Base-by-base conservation (phyloP, 352 stramenopile species). In the Phytophthora pseudosyringae region DNA sequence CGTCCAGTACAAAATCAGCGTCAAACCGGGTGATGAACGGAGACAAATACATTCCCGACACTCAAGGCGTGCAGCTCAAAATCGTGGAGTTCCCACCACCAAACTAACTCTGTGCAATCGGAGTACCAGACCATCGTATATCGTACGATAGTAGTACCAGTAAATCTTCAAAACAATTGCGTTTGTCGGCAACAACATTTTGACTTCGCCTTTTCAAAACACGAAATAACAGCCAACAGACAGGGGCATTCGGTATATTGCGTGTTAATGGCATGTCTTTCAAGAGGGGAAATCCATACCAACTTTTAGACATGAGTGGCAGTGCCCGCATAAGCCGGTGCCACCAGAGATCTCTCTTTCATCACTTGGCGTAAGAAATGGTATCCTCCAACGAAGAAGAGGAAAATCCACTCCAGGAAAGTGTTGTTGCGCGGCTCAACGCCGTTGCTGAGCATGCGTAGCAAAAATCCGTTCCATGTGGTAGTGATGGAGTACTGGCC, bases 401-500 rank as follows among this genome's bases (percentile, higher is more conserved):
- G 43, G 45, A 80, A 59, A 32, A 89, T 66, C 21, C 82, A 69
- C 64, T 93, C 84, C 5, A 91, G 36, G n/a, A 71, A 70, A 3
- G 57, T 82, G 60, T 91, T 93, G 41, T 80, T 79, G 26, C 84
- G 82, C n/a, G 82, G 82, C 7, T 64, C 69, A 12, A 89, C 72
- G n/a, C 84, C 84, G 46, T 90, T 91, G 33, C 48, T 52, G 12
- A 90, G 59, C 67, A 86, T 60, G n/a, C 80, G 78, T 28, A 87
- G 48, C 26, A 90, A 32, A 15, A 78, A 73, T 21, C 83, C 67
- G 5, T 78, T 72, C 58, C 72, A 75, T 28, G 86, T 80, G 40
- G 79, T 90, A 2, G 82, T 88, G 65, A 91, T 82, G 10, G 75
- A 72, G 63, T 81, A 91, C 46, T 90, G 66, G 16, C 84, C 84